Percentiles rank a stretch among this genome's conserved stretches.
phyloP scores from a whole-genome alignment of 495 filamentous ascomycete species.

The Podospora bellae-mahoneyi region DNA sequence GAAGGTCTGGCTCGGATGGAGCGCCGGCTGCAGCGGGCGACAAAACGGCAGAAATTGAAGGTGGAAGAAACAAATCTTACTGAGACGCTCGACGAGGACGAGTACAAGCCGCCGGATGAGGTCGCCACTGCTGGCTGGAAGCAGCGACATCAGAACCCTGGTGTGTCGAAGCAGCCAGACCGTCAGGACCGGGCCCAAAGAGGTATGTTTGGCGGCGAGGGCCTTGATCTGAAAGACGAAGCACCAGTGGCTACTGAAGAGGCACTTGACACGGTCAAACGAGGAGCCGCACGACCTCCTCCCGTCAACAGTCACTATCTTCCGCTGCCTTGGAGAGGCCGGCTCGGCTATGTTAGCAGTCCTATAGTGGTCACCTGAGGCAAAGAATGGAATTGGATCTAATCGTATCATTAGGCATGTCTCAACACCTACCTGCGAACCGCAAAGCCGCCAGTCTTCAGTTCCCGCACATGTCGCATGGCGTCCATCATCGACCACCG shows the following conservation, averaged over 20 bases:
- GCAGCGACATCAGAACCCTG: background rate
- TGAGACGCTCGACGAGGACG: background rate
- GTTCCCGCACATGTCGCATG: constrained; percentile 88
- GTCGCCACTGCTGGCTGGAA: background rate
- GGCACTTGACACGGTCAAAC: constrained; percentile 42
- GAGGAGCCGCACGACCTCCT: constrained; percentile 56
- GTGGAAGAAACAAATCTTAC: constrained; percentile 21
- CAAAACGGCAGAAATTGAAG: constrained; percentile 32
- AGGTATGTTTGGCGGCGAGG: background rate
- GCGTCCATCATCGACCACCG: constrained; percentile 86
- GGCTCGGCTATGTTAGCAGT: constrained; percentile 77
- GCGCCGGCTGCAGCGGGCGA: constrained; percentile 23
- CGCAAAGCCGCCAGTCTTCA: constrained; percentile 83
- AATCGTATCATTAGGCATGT: constrained; percentile 51
- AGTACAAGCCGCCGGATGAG: background rate
- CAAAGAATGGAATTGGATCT: background rate
- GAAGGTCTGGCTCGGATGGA: constrained; percentile 33
- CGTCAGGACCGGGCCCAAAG: background rate
- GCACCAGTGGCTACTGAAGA: constrained; percentile 23
- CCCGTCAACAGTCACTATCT: constrained; percentile 83
- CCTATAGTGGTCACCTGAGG: background rate
- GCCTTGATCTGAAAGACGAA: background rate
- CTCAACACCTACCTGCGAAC: constrained; percentile 89
- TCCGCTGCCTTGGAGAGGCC: constrained; percentile 89
- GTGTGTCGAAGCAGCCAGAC: background rate